Evolutionary conservation across 345 rosid species (phyloP).

Genomic region (Citrus glauca): DNA sequence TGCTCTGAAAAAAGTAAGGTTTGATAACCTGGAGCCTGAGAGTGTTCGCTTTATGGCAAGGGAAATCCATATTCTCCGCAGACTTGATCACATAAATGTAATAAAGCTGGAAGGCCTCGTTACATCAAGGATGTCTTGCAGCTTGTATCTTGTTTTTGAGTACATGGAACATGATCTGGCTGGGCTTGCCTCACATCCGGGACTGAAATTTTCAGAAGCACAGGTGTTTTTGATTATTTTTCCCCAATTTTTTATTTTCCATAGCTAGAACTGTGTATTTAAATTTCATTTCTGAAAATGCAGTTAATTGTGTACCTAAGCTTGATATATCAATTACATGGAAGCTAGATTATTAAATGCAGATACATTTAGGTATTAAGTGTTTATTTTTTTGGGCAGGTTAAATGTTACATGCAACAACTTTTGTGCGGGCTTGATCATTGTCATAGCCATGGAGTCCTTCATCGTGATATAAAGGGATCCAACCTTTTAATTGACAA

Average conservation of each 20-base stretch:
- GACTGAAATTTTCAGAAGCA: conserved; percentile 77
- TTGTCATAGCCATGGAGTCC: conserved; percentile 90
- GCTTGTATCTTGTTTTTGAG: conserved; percentile 97
- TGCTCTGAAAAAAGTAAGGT: conserved; percentile 95
- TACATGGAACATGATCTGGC: conserved; percentile 99
- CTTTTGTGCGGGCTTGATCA: conserved; percentile 85
- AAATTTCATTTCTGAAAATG: neutral
- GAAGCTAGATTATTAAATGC: neutral
- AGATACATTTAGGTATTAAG: neutral
- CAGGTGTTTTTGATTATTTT: conserved; percentile 47
- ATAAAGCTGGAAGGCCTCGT: conserved; percentile 95
- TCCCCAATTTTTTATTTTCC: neutral
- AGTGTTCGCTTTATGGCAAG: conserved; percentile 98
- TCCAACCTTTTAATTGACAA: conserved; percentile 93
- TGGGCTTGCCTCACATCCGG: conserved; percentile 93
- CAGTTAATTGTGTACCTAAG: neutral
- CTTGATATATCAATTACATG: neutral
- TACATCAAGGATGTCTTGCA: conserved; percentile 98
- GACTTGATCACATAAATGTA: conserved; percentile 94
- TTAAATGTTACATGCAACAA: conserved; percentile 93
- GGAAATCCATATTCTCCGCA: conserved; percentile 88
- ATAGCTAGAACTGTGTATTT: neutral
- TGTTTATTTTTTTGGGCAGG: conserved; percentile 42
- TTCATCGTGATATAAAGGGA: conserved; percentile 97
- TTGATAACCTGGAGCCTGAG: conserved; percentile 92